These are phyloP conservation scores for Calonectria multiphialidica DNA, from an alignment of 2,329 filamentous ascomycete species.

Conservation along the genomic window DNA sequence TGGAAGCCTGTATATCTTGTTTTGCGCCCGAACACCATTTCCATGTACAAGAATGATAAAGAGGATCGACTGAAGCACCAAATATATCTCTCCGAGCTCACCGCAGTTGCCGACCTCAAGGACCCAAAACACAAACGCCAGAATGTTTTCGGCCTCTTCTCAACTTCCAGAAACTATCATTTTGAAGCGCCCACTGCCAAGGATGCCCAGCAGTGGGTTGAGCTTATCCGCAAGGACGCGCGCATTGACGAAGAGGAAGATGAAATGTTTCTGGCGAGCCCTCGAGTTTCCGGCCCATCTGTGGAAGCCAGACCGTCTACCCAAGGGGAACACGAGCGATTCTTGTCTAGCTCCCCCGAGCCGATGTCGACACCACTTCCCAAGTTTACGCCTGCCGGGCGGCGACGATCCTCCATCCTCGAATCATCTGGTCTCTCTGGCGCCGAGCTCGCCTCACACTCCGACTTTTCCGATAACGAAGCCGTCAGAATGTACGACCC, in stretches of 20 bases:
- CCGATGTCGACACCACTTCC: slow-evolving; percentile 53
- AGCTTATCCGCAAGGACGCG: slow-evolving; percentile 82
- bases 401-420: slow-evolving; percentile 71
- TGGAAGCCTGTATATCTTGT: slow-evolving; percentile 95
- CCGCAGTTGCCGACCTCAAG: slow-evolving; percentile 88
- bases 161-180: slow-evolving; percentile 90
- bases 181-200: slow-evolving; percentile 80
- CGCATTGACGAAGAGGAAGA: slow-evolving; percentile 91
- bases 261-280: slow-evolving; percentile 81
- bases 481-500: slow-evolving; percentile 60
- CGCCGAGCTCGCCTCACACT: slow-evolving; percentile 81
- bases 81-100: slow-evolving; percentile 89
- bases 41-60: slow-evolving; percentile 91
- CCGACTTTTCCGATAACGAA: slow-evolving; percentile 85
- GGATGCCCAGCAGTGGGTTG: slow-evolving; percentile 90
- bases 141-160: slow-evolving; percentile 93
- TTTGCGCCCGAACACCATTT: slow-evolving; percentile 88
- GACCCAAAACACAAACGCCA: slow-evolving; percentile 89
- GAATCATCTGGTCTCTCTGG: slow-evolving; percentile 75
- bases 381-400: slow-evolving; percentile 48
- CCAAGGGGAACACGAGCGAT: slow-evolving; percentile 54
- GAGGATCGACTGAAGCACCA: slow-evolving; percentile 92
- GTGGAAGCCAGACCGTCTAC: slow-evolving; percentile 40
- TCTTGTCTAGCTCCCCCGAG: slow-evolving; percentile 73
- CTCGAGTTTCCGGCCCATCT: slow-evolving; percentile 64